Evolutionary conservation across 805 yeast genomes (phyloP).

Genomic region (Lipomyces yamanashiensis): DNA sequence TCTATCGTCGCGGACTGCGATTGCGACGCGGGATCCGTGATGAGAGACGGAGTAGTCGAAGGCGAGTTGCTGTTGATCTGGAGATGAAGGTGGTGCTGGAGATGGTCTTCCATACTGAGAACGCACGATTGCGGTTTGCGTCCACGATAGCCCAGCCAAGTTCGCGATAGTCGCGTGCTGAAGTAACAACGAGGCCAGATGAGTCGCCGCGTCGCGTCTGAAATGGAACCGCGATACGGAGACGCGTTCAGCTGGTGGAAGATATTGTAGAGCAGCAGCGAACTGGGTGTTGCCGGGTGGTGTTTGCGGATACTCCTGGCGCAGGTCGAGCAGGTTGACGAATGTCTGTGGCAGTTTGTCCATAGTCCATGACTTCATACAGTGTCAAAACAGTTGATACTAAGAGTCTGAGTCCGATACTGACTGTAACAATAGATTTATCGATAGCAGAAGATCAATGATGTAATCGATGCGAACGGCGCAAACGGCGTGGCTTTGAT

Average conservation of each 20-base stretch:
- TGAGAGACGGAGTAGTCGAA: slow-evolving; percentile 35
- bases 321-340: neutral
- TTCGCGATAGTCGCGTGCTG: slow-evolving; percentile 22
- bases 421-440: no score
- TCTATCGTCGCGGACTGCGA: slow-evolving; percentile 16
- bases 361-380: neutral
- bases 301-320: neutral
- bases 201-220: slow-evolving; percentile 22
- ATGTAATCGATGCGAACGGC: slow-evolving; percentile 1
- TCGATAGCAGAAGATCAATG: neutral
- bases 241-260: slow-evolving; percentile 21
- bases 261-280: neutral
- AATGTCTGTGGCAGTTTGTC: neutral
- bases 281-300: neutral
- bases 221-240: slow-evolving; percentile 21
- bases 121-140: slow-evolving; percentile 8
- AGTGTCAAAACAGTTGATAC: neutral
- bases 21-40: slow-evolving; percentile 28
- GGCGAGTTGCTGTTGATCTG: neutral
- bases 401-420: no score
- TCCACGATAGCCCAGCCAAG: slow-evolving; percentile 13
- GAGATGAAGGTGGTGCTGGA: neutral
- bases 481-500: neutral
- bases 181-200: slow-evolving; percentile 26
- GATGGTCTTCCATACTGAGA: slow-evolving; percentile 26